Evolutionary conservation across 495 filamentous ascomycete species (phyloP).

Genomic region (Penicillium silybi): DNA sequence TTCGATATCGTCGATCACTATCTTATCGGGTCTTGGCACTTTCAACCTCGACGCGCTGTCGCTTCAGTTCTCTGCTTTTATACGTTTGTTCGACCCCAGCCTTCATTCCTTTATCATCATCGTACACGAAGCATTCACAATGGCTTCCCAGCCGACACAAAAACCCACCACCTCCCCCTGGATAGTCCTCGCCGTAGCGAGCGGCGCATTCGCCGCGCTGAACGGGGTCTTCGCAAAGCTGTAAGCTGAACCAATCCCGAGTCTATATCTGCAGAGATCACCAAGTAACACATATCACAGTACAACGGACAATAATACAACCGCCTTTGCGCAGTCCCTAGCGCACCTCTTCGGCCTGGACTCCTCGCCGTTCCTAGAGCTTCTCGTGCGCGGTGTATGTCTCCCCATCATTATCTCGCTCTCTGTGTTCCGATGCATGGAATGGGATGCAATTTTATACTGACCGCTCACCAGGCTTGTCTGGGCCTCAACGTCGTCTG

Average conservation of each 20-base stretch:
- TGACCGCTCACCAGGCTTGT: slow-evolving; percentile 55
- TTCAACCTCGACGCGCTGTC: neutral
- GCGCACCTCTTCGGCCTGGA: slow-evolving; percentile 53
- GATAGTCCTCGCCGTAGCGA: slow-evolving; percentile 78
- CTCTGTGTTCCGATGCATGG: neutral
- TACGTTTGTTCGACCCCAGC: neutral
- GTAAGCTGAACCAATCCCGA: slow-evolving; percentile 44
- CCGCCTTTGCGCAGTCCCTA: slow-evolving; percentile 60
- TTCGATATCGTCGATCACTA: neutral
- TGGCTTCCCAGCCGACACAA: slow-evolving; percentile 11
- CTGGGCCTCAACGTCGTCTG: slow-evolving; percentile 85
- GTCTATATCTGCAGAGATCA: neutral
- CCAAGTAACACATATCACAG: slow-evolving; percentile 31
- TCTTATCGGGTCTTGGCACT: neutral
- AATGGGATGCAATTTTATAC: neutral
- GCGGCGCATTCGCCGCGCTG: slow-evolving; percentile 84
- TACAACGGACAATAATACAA: slow-evolving; percentile 81
- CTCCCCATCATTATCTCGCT: neutral
- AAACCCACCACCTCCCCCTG: slow-evolving; percentile 44
- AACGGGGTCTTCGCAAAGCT: slow-evolving; percentile 97
- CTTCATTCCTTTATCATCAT: neutral
- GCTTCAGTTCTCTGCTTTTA: neutral
- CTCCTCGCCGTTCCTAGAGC: slow-evolving; percentile 56
- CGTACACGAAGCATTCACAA: slow-evolving; percentile 1
- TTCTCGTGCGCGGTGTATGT: slow-evolving; percentile 66